Base-by-base conservation (phyloP, 1,284 basidiomycete genomes). In the Heterobasidion annosum region DNA sequence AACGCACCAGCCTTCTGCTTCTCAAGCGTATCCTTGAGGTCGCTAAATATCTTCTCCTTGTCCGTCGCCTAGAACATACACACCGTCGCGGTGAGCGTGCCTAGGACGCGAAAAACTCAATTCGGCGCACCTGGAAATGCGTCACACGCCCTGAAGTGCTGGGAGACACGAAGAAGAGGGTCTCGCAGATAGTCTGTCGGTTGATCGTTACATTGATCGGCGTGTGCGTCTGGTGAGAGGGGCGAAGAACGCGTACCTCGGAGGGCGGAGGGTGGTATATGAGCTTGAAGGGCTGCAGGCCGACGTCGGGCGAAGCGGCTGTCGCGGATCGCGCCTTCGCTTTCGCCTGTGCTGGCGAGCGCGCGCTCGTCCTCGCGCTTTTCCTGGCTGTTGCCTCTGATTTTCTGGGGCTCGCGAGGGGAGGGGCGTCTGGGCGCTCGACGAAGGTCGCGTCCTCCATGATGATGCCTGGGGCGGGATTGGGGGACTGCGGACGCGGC, bases 101-200 rank as follows among this genome's bases (percentile, higher is more conserved):
- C 25, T 13, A 0, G 5, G 2, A n/a, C 15, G 44, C 13, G n/a
- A 15, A 34, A 5, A 34, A 18, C 18, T 12, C 33, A 6, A 13
- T 10, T 2, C 10, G 7, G 34, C 53, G 8, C 35, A 82, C 85
- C 72, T 85, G 81, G 62, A 83, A 81, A 33, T 70, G 70, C 8
- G 78, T 75, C 1, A 87, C 85, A 13, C 81, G 71, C 0, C 79
- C 85, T 0, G 86, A 89, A 0, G 84, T 85, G 58, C 82, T 84
- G 0, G 84, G 82, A 25, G 82, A 73, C 1, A 81, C 79, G 59
- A 79, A 88, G 63, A 89, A 77, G 0, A 87, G 57, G 0, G 85
- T 87, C 63, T 85, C 82, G 10, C 43, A 18, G 16, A 63, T 55
- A 13, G 18, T 16, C 16, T 34, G 0, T 51, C 52, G 54, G 51